phyloP scores from a whole-genome alignment of 2,329 filamentous ascomycete genomes.

The Xylariaceae sp. region DNA sequence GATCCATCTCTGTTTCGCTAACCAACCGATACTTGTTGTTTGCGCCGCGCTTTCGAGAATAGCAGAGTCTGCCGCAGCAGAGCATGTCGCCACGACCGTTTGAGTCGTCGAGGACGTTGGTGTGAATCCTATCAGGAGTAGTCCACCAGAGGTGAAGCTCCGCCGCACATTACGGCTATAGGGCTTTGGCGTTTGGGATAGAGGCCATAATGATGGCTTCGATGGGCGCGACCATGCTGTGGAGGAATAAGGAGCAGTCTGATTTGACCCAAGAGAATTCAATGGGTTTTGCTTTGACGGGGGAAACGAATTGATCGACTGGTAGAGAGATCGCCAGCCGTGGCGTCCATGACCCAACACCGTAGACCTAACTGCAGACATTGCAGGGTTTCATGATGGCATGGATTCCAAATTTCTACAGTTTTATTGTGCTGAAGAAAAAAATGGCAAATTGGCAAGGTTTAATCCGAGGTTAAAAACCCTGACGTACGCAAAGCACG shows the following conservation, averaged over 20 bases:
- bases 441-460: neutral
- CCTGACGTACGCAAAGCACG: neutral
- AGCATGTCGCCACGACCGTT: conserved; percentile 44
- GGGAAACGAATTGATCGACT: conserved; percentile 32
- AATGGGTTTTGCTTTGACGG: conserved; percentile 27
- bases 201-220: conserved; percentile 32
- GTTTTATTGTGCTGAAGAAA: neutral
- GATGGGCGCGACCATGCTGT: conserved; percentile 26
- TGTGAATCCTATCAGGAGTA: conserved; percentile 53
- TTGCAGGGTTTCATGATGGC: conserved; percentile 36
- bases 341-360: conserved; percentile 36
- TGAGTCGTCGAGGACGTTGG: conserved; percentile 44
- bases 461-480: neutral
- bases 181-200: conserved; percentile 34
- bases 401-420: too few species aligned
- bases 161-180: conserved; percentile 47
- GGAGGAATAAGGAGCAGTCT: conserved; percentile 26
- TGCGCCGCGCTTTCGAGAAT: conserved; percentile 32
- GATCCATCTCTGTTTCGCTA: conserved; percentile 44
- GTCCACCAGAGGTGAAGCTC: conserved; percentile 57
- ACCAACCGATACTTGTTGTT: conserved; percentile 38
- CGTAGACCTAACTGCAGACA: conserved; percentile 39
- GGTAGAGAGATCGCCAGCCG: conserved; percentile 36
- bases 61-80: conserved; percentile 43
- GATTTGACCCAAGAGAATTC: conserved; percentile 24